phyloP scores from a whole-genome alignment of 2,329 filamentous ascomycete genomes.

The Alternaria gaisen region DNA sequence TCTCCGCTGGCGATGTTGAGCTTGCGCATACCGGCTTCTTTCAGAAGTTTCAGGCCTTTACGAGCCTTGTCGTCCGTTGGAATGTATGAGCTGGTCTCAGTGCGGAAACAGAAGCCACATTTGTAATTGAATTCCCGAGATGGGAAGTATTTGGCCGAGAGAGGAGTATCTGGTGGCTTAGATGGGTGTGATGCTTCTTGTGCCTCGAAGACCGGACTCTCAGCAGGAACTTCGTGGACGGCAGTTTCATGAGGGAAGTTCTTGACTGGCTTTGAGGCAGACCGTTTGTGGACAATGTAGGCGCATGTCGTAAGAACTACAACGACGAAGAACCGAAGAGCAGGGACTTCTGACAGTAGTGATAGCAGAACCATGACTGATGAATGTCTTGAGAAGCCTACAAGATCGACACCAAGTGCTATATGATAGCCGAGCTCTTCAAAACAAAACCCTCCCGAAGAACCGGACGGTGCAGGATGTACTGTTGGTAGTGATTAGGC shows the following conservation, averaged over 20 bases:
- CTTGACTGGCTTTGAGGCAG: background rate
- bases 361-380: conserved; percentile 6
- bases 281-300: background rate
- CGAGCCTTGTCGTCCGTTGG: background rate
- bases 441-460: background rate
- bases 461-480: background rate
- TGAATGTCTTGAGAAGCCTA: background rate
- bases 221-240: background rate
- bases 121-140: conserved; percentile 2
- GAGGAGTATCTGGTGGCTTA: conserved; percentile 2
- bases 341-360: background rate
- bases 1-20: conserved; percentile 12
- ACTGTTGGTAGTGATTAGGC: background rate
- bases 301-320: background rate
- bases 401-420: background rate
- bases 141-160: conserved; percentile 1
- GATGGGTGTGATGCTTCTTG: conserved; percentile 1
- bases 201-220: background rate
- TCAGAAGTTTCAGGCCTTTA: conserved; percentile 1
- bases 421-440: background rate
- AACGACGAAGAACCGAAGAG: background rate
- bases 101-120: background rate
- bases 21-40: conserved; percentile 13
- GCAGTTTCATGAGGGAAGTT: background rate
- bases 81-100: conserved; percentile 1